phyloP scores from a whole-genome alignment of 768 basidiomycete species.

The Hypholoma sublateritium region DNA sequence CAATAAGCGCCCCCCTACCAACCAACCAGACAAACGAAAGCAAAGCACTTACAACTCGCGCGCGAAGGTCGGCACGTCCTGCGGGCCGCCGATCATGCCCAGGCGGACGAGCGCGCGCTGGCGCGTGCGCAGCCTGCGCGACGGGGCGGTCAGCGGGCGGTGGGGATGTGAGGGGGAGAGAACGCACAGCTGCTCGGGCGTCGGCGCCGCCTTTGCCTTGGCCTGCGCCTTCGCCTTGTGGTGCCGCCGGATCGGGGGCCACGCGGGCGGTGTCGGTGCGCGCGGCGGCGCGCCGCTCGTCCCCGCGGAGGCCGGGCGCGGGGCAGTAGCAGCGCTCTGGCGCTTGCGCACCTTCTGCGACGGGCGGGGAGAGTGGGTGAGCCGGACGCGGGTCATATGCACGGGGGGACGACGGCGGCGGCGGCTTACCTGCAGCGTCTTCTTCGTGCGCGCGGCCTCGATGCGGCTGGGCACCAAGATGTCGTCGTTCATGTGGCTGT shows the following conservation, averaged over 20 bases:
- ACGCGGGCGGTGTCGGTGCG: no score
- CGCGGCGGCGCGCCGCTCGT: background rate
- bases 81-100: slow-evolving; percentile 53
- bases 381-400: background rate
- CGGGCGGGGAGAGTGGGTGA: background rate
- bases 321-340: slow-evolving; percentile 10
- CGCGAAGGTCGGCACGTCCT: slow-evolving; percentile 58
- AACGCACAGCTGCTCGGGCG: slow-evolving; percentile 52
- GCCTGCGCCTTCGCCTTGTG: slow-evolving; percentile 19
- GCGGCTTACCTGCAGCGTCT: slow-evolving; percentile 45
- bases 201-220: slow-evolving; percentile 61
- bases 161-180: background rate
- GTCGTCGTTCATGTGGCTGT: slow-evolving; percentile 75
- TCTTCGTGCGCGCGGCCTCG: slow-evolving; percentile 61
- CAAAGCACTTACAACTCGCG: background rate
- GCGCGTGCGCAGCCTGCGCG: slow-evolving; percentile 49
- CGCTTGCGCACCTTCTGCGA: slow-evolving; percentile 30
- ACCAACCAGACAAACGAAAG: background rate
- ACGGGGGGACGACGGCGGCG: background rate
- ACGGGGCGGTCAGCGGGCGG: background rate
- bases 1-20: background rate
- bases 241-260: no score
- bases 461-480: slow-evolving; percentile 67
- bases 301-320: background rate
- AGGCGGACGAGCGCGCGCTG: slow-evolving; percentile 62